Percentiles rank a stretch among this genome's conserved stretches.
Evolutionary conservation across 2,329 filamentous ascomycete species (phyloP).

Genomic region (Allantophomopsis lycopodina): DNA sequence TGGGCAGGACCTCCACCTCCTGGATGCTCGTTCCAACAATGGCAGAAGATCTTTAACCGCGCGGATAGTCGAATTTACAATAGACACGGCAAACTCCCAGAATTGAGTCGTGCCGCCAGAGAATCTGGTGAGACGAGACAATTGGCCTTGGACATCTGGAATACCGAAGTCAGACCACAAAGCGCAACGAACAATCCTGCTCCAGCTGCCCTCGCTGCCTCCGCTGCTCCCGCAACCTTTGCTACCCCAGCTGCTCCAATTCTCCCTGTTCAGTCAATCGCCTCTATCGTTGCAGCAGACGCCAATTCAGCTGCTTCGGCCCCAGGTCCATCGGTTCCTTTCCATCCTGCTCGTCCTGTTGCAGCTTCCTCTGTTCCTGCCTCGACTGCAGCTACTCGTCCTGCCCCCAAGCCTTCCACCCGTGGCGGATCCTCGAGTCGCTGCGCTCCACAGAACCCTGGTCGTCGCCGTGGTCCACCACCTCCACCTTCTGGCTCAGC

Average conservation of each 20-base stretch:
- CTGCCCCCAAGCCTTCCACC: too few relatives aligned
- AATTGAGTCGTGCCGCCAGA: neutral
- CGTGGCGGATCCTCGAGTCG: too few relatives aligned
- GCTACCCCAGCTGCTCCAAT: constrained; percentile 9
- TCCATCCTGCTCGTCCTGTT: too few relatives aligned
- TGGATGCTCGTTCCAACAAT: constrained; percentile 10
- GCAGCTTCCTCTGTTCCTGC: too few relatives aligned
- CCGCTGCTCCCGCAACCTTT: constrained; percentile 8
- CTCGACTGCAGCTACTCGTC: too few relatives aligned
- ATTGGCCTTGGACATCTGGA: constrained; percentile 1
- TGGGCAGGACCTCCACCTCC: too few relatives aligned
- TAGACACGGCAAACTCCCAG: constrained; percentile 9
- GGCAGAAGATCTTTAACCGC: constrained; percentile 17
- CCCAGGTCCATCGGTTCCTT: neutral
- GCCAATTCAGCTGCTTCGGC: constrained; percentile 8
- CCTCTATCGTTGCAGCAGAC: constrained; percentile 7
- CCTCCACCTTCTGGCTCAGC: too few relatives aligned
- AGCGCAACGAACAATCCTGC: too few relatives aligned
- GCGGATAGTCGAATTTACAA: constrained; percentile 19
- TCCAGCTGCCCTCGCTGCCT: constrained; percentile 6
- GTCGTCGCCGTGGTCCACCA: too few relatives aligned
- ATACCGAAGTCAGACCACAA: constrained; percentile 1
- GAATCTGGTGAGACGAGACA: neutral
- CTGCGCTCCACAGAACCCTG: too few relatives aligned
- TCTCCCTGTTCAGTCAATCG: neutral